Evolutionary conservation across 768 basidiomycete species (phyloP).

Genomic region (Auriscalpium microsporum): DNA sequence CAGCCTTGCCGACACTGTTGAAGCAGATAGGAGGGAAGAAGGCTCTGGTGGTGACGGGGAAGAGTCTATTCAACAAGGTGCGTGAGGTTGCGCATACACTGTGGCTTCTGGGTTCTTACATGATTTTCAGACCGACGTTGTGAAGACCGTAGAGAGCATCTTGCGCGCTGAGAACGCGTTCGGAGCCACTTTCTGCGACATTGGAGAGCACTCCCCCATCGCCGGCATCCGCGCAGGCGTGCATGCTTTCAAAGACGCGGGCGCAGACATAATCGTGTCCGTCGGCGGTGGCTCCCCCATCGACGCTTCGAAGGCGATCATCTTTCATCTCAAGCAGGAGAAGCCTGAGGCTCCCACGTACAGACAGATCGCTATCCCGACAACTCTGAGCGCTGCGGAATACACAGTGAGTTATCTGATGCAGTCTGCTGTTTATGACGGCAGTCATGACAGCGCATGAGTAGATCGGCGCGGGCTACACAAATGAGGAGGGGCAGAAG

Average conservation of each 20-base stretch:
- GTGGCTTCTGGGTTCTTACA: neutral
- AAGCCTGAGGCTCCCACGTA: conserved; percentile 37
- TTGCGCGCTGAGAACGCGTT: conserved; percentile 51
- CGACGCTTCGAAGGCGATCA: conserved; percentile 68
- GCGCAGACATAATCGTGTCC: conserved; percentile 61
- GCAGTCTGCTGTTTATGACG: neutral
- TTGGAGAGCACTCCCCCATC: conserved; percentile 66
- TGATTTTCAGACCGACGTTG: conserved; percentile 45
- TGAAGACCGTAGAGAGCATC: conserved; percentile 45
- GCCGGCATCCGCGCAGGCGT: conserved; percentile 54
- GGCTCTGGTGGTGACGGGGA: conserved; percentile 67
- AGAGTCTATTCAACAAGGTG: conserved; percentile 58
- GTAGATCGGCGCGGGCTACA: conserved; percentile 62
- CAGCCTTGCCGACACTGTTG: conserved; percentile 58
- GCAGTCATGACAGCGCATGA: too few species aligned
- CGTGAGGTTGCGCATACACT: neutral
- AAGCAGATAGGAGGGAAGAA: conserved; percentile 45
- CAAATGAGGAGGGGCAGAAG: conserved; percentile 62
- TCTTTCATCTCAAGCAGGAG: conserved; percentile 54
- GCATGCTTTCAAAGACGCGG: conserved; percentile 42
- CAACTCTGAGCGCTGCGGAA: conserved; percentile 73
- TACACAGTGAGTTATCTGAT: conserved; percentile 40
- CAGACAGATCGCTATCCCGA: conserved; percentile 72
- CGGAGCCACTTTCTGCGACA: conserved; percentile 62
- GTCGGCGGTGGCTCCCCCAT: conserved; percentile 78